Evolutionary conservation across 2,329 filamentous ascomycete species (phyloP).

Genomic region (Botryotinia convoluta): DNA sequence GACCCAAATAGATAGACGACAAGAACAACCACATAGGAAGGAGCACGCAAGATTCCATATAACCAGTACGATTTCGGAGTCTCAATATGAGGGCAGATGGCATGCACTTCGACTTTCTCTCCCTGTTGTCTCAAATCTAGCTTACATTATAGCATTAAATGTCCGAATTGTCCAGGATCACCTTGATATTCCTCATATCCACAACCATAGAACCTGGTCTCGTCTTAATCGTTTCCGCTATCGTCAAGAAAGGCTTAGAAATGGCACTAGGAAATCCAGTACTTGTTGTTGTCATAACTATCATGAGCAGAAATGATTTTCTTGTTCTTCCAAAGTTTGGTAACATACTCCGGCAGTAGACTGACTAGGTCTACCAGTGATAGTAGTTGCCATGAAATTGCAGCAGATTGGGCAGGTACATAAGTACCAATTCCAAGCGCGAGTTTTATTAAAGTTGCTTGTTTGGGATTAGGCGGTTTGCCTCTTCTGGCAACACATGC

Average conservation of each 20-base stretch:
- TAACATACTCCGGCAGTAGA: conserved; percentile 26
- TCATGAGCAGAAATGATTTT: conserved; percentile 5
- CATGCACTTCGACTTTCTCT: neutral
- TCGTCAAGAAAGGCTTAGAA: neutral
- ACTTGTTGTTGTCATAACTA: neutral
- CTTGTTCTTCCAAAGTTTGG: conserved; percentile 23
- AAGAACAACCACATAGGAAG: neutral
- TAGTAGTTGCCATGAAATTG: conserved; percentile 29
- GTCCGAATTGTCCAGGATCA: neutral
- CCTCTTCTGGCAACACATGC: conserved; percentile 24
- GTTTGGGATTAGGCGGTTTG: neutral
- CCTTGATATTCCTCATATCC: neutral
- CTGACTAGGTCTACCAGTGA: conserved; percentile 26
- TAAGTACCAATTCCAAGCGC: conserved; percentile 29
- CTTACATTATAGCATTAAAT: neutral
- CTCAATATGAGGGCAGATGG: neutral
- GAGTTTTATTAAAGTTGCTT: conserved; percentile 17
- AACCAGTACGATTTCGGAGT: neutral
- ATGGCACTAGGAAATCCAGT: neutral
- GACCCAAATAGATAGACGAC: neutral
- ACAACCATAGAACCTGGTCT: neutral
- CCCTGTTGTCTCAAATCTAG: neutral
- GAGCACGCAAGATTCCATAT: neutral
- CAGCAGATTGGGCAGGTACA: conserved; percentile 22
- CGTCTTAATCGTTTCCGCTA: neutral